Evolutionary conservation across 345 rosid species (phyloP).

Genomic region (Eucalyptus leucophloia): DNA sequence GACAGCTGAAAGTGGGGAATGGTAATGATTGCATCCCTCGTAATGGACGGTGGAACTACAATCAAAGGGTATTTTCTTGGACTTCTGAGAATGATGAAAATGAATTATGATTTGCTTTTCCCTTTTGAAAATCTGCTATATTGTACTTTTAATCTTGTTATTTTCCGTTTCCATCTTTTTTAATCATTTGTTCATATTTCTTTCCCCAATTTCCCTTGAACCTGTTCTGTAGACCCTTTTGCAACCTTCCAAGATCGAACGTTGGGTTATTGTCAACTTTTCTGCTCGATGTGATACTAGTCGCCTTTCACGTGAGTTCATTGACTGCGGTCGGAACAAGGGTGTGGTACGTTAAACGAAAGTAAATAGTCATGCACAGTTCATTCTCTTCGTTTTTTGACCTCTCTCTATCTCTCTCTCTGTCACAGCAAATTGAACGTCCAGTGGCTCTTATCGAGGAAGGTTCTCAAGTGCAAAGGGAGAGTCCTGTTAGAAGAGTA

Average conservation of each 20-base stretch:
- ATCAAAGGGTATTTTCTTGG: constrained; percentile 46
- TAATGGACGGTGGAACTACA: constrained; percentile 90
- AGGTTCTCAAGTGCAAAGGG: constrained; percentile 37
- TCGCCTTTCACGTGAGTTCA: constrained; percentile 59
- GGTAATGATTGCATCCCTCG: constrained; percentile 42
- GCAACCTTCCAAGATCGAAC: constrained; percentile 26
- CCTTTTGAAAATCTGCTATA: not conserved
- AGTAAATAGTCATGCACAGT: not conserved
- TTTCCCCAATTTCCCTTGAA: not conserved
- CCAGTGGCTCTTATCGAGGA: constrained; percentile 73
- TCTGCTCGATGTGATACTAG: constrained; percentile 81
- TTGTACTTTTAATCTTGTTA: not conserved
- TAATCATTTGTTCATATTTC: not conserved
- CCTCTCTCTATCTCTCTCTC: not conserved
- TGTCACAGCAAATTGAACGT: constrained; percentile 47
- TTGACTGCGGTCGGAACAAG: constrained; percentile 60
- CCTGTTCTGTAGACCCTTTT: constrained; percentile 38
- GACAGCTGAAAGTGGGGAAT: constrained; percentile 81
- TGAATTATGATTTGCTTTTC: not conserved
- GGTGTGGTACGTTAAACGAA: constrained; percentile 50
- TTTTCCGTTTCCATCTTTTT: not conserved
- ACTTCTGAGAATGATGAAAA: not conserved
- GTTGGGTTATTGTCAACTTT: constrained; percentile 83
- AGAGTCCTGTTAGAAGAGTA: constrained; percentile 55
- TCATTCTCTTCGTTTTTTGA: not conserved